A percentile compares a stretch with the other conserved stretches of the same genome.
These are phyloP conservation scores for Staphylotrichum longicolle DNA, from an alignment of 495 filamentous ascomycete species.

Conservation along the genomic window DNA sequence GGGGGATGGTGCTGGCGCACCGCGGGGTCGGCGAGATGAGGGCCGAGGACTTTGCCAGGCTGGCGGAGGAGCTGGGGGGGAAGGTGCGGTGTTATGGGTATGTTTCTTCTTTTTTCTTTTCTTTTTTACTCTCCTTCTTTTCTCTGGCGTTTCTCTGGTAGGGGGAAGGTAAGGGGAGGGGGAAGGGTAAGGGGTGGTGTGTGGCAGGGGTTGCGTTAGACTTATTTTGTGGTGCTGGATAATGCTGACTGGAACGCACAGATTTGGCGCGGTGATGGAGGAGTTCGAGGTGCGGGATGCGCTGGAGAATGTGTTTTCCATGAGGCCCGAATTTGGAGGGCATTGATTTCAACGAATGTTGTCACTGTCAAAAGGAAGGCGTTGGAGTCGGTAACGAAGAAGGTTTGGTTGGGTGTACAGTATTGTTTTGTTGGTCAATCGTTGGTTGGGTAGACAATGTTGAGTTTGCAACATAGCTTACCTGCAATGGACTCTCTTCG, in stretches of 20 bases:
- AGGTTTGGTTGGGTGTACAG: too few relatives aligned
- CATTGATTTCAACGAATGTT: conserved; percentile 24
- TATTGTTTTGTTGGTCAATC: too few relatives aligned
- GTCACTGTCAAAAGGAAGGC: background rate
- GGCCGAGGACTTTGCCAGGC: conserved; percentile 64
- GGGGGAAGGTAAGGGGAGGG: background rate
- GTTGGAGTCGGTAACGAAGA: too few relatives aligned
- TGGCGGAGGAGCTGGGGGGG: conserved; percentile 68
- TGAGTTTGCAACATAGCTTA: too few relatives aligned
- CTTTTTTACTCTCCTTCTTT: conserved; percentile 3
- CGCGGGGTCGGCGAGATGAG: conserved; percentile 62
- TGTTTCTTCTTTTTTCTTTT: conserved; percentile 39
- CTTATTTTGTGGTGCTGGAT: background rate
- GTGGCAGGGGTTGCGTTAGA: too few relatives aligned
- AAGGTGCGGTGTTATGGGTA: conserved; percentile 95
- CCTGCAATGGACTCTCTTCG: too few relatives aligned
- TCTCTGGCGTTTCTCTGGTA: background rate
- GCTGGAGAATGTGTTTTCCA: conserved; percentile 66
- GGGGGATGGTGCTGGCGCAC: conserved; percentile 75
- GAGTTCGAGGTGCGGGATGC: conserved; percentile 92
- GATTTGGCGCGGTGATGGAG: conserved; percentile 81
- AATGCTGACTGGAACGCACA: conserved; percentile 29
- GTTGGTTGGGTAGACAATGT: too few relatives aligned
- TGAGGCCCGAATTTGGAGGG: conserved; percentile 52
- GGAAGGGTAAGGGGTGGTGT: too few relatives aligned